Evolutionary conservation across 2,329 filamentous ascomycete species (phyloP), one percentile per base, ranked within the genome.

Genomic region (Parascedosporium putredinis): DNA sequence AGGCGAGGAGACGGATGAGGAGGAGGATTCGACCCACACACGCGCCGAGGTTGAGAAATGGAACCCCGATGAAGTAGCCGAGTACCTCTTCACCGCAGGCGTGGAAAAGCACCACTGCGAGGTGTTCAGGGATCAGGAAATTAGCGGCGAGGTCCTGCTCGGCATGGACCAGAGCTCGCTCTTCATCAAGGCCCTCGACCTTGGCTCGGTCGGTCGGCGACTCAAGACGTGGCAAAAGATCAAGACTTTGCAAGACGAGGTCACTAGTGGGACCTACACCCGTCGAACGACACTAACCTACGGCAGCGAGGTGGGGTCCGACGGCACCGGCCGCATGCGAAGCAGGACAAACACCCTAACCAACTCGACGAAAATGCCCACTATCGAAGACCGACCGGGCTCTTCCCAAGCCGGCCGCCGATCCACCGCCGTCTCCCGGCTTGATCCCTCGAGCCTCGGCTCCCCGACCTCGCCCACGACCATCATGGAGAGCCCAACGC

Each of bases 211-310:
- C 57, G 91, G 91, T 7, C 79, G 88, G 51, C 79, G 91, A 53
- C 69, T 97, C 54, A 94, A 94, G 65, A 95, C 90, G 2, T 97
- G 91, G 91, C 88, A 96, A 66, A 95, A 93, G 67, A 90, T 97
- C 64, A 95, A 95, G 66, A 74, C 81, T 3, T 75, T 97, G 55
- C 91, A 97, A 62, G 87, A 95, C 59, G 88, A 96, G 64, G 83
- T 93, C 38, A 84, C 78, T 55, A 76, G 76, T 42, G 66, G 63
- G 6, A 51, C 61, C 14, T 55, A 65, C 23, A 71, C 69, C 9
- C 70, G 74, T 51, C 70, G 77, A 47, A 77, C 72, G 44, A 81
- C 77, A 1, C 71, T 72, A 51, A 74, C 70, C 2, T 79, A 78
- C 60, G 77, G 72, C 44, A 81, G 76, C 59, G 79, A 83, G 36